Percentiles rank a stretch among this genome's conserved stretches.
Conservation (phyloP, 176 grass and related monocot genomes). For the Alopecurus myosuroides region DNA sequence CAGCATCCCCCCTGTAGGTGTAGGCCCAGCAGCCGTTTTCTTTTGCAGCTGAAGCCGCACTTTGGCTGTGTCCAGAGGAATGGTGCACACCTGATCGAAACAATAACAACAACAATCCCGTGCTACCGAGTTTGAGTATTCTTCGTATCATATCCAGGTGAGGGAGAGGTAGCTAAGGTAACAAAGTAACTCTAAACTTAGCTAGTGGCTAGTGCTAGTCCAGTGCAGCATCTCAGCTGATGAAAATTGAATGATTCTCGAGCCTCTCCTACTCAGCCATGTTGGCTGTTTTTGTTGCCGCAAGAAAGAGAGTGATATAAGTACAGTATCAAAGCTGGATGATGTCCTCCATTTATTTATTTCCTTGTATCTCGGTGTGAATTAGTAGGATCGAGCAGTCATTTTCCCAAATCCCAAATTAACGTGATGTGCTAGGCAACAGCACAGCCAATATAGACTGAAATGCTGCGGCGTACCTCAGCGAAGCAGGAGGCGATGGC, state of each 20-base stretch:
- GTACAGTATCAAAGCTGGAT: neutral
- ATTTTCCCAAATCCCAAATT: constrained; percentile 3
- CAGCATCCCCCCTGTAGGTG: constrained; percentile 47
- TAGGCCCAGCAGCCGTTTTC: constrained; percentile 26
- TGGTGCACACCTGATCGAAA: constrained; percentile 65
- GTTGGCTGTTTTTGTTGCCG: neutral
- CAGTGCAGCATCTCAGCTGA: neutral
- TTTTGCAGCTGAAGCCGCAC: constrained; percentile 95
- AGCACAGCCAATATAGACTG: neutral
- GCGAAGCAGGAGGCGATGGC: constrained; percentile 88
- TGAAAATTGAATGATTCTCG: neutral
- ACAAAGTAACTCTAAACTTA: neutral
- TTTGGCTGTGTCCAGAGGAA: constrained; percentile 95
- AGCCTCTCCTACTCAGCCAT: neutral
- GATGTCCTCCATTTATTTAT: neutral
- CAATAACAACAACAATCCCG: constrained; percentile 5
- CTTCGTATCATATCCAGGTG: neutral
- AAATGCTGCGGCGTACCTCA: constrained; percentile 47
- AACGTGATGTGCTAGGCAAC: neutral
- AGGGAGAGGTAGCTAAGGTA: neutral
- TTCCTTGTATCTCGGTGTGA: neutral
- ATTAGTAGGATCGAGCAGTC: neutral
- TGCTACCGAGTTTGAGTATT: neutral
- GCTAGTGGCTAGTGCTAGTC: neutral
- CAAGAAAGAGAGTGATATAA: neutral